Evolutionary conservation across 768 basidiomycete genomes (phyloP), one percentile per base, ranked within the genome.

Genomic region (Plicaturopsis crispa): DNA sequence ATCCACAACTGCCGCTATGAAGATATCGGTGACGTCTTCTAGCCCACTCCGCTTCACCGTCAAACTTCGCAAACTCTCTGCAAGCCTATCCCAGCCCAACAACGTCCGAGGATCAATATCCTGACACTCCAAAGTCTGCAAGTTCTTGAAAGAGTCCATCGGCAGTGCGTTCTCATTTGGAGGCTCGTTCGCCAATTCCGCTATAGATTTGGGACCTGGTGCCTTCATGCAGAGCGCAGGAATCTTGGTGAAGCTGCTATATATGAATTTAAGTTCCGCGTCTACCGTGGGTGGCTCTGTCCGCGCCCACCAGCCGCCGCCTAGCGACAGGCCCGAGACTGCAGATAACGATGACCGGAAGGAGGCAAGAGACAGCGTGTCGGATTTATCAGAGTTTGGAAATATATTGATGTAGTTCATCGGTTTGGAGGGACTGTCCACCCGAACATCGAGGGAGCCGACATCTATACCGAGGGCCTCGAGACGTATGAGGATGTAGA

Each of bases 191-290:
- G 70, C 63, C 8, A 89, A 68, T 53, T 89, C 89, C 4, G 71
- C 55, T 18, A 93, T 79, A 47, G 76, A 60, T 39, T 75, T 78
- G 34, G 70, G 69, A 32, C 74, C 74, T 0, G 85, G 83, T 2
- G 80, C 70, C 43, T 66, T 70, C 39, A 93, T 60, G 5, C 68
- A 62, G 26, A 94, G 66, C 1, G 89, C 82, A 12, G 91, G 91
- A 0, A 96, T 66, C 60, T 86, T 90, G 31, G 89, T 96, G 65
- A 94, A 89, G 54, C 80, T 75, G 55, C 88, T 89, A 64, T 80
- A 94, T 45, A 93, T 71, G 58, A 80, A 89, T 55, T 79, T 90
- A 56, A 94, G 78, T 50, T 90, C 84, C 2, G 66, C 54, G 39
- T 91, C 83, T 47, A 84, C 60, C 43, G 54, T 71, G 8, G 72